These are phyloP conservation scores for Alternaria tenuissima DNA, from an alignment of 2,329 filamentous ascomycete species.

Conservation along the genomic window DNA sequence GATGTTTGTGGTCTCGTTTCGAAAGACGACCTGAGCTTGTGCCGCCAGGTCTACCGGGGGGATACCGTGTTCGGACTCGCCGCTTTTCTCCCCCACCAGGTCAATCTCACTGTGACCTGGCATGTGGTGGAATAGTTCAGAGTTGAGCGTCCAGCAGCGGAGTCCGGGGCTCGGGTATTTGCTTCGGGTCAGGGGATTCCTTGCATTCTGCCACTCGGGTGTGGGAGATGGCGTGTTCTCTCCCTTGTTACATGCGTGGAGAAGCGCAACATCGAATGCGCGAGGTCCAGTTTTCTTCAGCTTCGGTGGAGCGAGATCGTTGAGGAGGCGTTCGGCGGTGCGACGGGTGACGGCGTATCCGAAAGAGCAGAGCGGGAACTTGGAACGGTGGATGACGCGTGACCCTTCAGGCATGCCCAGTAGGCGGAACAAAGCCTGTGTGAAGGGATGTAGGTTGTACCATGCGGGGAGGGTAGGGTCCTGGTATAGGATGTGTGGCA, in stretches of 20 bases:
- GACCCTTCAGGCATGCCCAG: slow-evolving; percentile 49
- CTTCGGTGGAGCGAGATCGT: slow-evolving; percentile 49
- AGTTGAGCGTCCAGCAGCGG: slow-evolving; percentile 55
- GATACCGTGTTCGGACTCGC: slow-evolving; percentile 37
- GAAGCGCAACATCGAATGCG: slow-evolving; percentile 55
- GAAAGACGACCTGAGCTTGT: slow-evolving; percentile 38
- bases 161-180: slow-evolving; percentile 48
- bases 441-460: slow-evolving; percentile 52
- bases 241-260: slow-evolving; percentile 52
- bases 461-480: slow-evolving; percentile 50
- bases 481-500: slow-evolving; percentile 46
- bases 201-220: slow-evolving; percentile 27
- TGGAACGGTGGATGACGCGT: slow-evolving; percentile 52
- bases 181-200: slow-evolving; percentile 32
- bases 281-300: slow-evolving; percentile 37
- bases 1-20: slow-evolving; percentile 51
- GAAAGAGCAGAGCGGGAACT: slow-evolving; percentile 56
- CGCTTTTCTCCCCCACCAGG: slow-evolving; percentile 38
- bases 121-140: slow-evolving; percentile 57
- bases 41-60: slow-evolving; percentile 49
- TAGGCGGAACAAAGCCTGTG: slow-evolving; percentile 46
- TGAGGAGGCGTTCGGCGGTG: slow-evolving; percentile 50
- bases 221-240: slow-evolving; percentile 41
- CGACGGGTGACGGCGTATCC: slow-evolving; percentile 54
- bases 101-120: slow-evolving; percentile 52